phyloP scores from a whole-genome alignment of 345 rosid species.

The Euphorbia tirucalli region DNA sequence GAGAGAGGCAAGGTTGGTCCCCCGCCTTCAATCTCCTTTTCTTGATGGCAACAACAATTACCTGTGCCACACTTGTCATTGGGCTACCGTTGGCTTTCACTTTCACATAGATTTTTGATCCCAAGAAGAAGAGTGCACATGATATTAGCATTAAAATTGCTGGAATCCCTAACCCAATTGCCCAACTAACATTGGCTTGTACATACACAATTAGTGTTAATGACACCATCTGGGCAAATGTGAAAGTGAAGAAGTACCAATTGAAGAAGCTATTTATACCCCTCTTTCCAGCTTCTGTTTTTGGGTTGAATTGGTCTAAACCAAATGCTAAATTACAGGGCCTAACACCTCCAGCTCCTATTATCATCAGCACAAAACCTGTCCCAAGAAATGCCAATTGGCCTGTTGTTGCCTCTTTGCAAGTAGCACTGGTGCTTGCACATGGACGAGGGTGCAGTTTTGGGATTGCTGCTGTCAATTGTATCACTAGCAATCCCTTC shows the following conservation, averaged over 20 bases:
- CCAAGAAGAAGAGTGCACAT: slow-evolving; percentile 18
- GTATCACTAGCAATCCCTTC: slow-evolving; percentile 21
- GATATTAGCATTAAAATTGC: slow-evolving; percentile 21
- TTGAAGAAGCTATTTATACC: slow-evolving; percentile 29
- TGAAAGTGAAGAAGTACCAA: slow-evolving; percentile 30
- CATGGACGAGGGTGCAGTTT: slow-evolving; percentile 19
- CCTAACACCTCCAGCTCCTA: slow-evolving; percentile 21
- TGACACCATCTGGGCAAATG: slow-evolving; percentile 23
- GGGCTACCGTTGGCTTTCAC: slow-evolving; percentile 28
- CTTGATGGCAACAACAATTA: slow-evolving; percentile 20
- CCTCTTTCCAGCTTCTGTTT: slow-evolving; percentile 18
- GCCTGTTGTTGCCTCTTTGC: slow-evolving; percentile 16
- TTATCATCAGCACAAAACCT: slow-evolving; percentile 15
- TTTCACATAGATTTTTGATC: slow-evolving; percentile 24
- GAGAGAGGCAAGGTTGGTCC: slow-evolving; percentile 36
- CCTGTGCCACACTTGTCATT: slow-evolving; percentile 20
- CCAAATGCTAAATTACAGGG: slow-evolving; percentile 19
- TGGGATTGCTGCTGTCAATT: slow-evolving; percentile 20
- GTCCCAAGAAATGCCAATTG: slow-evolving; percentile 18
- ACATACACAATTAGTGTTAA: slow-evolving; percentile 17
- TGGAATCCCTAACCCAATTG: slow-evolving; percentile 26
- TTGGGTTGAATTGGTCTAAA: slow-evolving; percentile 11
- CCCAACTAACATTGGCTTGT: slow-evolving; percentile 28
- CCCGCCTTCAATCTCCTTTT: slow-evolving; percentile 22
- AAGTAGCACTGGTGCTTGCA: background rate